Percentiles rank a stretch among this genome's conserved stretches.
Conservation (phyloP, 129 eudicot species). For the Ambrosia artemisiifolia region DNA sequence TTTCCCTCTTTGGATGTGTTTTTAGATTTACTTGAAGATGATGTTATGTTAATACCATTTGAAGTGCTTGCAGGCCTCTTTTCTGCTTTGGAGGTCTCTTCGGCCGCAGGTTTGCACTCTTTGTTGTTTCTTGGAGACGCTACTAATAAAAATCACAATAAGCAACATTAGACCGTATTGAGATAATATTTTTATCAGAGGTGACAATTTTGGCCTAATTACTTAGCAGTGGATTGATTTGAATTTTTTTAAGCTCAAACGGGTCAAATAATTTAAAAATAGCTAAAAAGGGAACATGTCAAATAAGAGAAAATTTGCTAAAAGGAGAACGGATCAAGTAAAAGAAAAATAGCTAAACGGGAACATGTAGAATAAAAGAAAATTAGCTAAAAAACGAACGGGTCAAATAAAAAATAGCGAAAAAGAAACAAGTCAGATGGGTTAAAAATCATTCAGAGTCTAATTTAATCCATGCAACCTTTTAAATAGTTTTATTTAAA, state of each 20-base stretch:
- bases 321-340: too few relatives aligned
- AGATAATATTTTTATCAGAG: background rate
- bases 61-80: background rate
- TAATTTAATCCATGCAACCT: background rate
- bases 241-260: background rate
- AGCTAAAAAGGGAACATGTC: background rate
- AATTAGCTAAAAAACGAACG: background rate
- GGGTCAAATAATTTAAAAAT: background rate
- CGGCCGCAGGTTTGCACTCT: background rate
- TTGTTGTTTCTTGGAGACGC: constrained; percentile 25
- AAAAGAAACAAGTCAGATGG: background rate
- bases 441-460: background rate
- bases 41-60: background rate
- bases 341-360: background rate
- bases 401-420: background rate
- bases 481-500: too few relatives aligned
- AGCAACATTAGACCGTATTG: background rate
- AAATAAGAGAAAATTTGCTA: too few relatives aligned
- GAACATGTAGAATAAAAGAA: background rate
- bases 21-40: constrained; percentile 20
- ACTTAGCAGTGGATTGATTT: background rate
- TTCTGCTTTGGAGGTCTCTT: background rate
- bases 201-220: background rate
- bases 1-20: constrained; percentile 13
- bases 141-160: constrained; percentile 1